A percentile compares a stretch with the other conserved stretches of the same genome.
Conservation (phyloP, 805 yeast genomes). For the Komagataella phaffii region DNA sequence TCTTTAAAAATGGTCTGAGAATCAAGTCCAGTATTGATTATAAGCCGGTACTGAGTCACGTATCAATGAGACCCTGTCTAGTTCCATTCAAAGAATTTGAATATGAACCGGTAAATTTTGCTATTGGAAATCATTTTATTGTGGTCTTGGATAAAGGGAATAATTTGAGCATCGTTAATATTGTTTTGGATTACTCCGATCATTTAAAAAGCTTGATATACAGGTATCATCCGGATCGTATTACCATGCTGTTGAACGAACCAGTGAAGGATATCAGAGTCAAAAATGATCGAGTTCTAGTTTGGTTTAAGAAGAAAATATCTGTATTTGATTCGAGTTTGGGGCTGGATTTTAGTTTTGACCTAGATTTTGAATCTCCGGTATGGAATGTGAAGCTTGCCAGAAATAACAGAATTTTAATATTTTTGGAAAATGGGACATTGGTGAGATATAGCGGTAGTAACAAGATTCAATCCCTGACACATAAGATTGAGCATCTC, state of each 20-base stretch:
- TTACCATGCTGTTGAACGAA: not conserved
- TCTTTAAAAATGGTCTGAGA: conserved; percentile 1
- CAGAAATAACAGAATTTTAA: not conserved
- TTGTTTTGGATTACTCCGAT: not conserved
- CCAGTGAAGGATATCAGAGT: not conserved
- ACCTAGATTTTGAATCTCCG: not conserved
- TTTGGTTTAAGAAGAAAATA: not conserved
- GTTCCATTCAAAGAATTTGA: not conserved
- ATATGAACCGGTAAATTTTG: not conserved
- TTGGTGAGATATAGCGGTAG: not conserved
- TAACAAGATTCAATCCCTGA: not conserved
- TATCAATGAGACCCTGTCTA: conserved; percentile 1
- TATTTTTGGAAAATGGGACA: not conserved
- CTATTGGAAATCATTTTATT: not conserved
- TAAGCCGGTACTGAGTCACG: not conserved
- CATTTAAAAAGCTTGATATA: not conserved
- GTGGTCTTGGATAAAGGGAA: not conserved
- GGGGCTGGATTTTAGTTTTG: not conserved
- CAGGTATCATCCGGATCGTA: not conserved
- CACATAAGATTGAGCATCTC: not conserved
- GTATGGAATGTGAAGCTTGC: not conserved
- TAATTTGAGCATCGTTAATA: not conserved
- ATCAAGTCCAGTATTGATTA: not conserved
- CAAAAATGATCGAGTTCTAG: not conserved
- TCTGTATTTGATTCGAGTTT: not conserved